Evolutionary conservation across 768 basidiomycete species (phyloP), one percentile per base, ranked within the genome.

Genomic region (Termitomyces sp.): DNA sequence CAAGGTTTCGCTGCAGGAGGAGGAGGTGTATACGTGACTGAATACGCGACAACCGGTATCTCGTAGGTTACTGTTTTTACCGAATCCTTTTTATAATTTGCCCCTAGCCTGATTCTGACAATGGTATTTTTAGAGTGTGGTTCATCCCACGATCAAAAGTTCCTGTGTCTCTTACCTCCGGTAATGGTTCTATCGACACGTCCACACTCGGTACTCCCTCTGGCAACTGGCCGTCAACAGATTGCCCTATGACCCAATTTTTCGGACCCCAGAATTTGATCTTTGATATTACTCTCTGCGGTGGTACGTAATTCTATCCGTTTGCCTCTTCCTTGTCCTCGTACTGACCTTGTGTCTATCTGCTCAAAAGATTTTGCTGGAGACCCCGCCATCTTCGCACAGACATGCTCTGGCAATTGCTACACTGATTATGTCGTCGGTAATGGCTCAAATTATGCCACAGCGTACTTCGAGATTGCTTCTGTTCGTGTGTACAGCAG

Each of bases 1-100:
- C 74, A 77, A 13, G 83, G 73, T 2, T 92, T 93, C 64, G 85
- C 86, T 1, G 69, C 72, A 4, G 78, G 76, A 2, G 82, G 83
- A 9, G 91, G 92, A 29, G 92, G 92, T 14, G 79, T 89, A 12
- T 92, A 80, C 60, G 84, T 89, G 20, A 88, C 89, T 1, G 88
- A 91, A 67, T 84, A 85, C 58, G 86, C 88, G 1, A 68, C 76
- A 24, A 75, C 71, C 41, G 88, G 86, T 10, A 83, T 91, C 32
- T 85, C 81, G 85, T 87, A 65, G 61, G 83, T 73, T 9, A 39
- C 18, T 36, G 24, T 1, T 52, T 29, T 47, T 26, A 2, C 22
- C 29, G 37, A 46, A 46, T 3, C 12, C 27, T 47, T 29, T 31
- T n/a, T 10, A 14, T 6, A 14, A 12, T n/a, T 29, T 18, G 24